Percentiles rank a stretch among this genome's conserved stretches.
Evolutionary conservation across 2,329 filamentous ascomycete species (phyloP).

Genomic region (Colletotrichum horii): DNA sequence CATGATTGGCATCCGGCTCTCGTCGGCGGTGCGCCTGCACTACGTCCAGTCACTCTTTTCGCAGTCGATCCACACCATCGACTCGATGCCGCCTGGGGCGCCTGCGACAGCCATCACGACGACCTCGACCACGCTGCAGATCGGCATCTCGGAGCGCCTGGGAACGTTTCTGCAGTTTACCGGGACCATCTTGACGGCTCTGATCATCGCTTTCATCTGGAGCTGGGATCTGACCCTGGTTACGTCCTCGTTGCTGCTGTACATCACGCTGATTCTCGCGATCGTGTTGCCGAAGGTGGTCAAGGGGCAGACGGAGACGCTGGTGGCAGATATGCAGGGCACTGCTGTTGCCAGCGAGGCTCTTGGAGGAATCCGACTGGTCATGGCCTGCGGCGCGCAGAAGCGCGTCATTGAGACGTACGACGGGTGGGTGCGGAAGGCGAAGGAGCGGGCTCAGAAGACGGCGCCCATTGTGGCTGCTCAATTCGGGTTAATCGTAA

Average conservation of each 20-base stretch:
- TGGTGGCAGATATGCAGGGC: conserved; percentile 35
- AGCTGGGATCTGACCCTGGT: conserved; percentile 59
- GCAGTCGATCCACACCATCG: conserved; percentile 54
- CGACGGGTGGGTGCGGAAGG: conserved; percentile 39
- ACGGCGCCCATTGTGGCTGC: conserved; percentile 35
- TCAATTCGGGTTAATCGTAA: conserved; percentile 33
- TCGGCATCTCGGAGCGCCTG: conserved; percentile 59
- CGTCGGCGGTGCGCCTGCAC: conserved; percentile 58
- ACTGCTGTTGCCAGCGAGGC: conserved; percentile 49
- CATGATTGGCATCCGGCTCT: conserved; percentile 66
- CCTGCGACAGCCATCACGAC: conserved; percentile 58
- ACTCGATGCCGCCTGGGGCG: conserved; percentile 54
- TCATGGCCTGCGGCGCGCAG: conserved; percentile 50
- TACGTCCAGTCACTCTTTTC: conserved; percentile 56
- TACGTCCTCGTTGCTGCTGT: conserved; percentile 50
- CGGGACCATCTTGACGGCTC: conserved; percentile 46
- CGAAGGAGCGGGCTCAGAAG: conserved; percentile 37
- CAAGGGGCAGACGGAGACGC: conserved; percentile 26
- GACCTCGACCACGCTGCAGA: conserved; percentile 57
- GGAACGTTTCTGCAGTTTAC: conserved; percentile 48
- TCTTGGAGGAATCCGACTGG: conserved; percentile 44
- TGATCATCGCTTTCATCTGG: conserved; percentile 56
- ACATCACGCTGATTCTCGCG: conserved; percentile 36
- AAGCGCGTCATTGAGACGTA: conserved; percentile 40
- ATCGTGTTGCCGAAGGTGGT: conserved; percentile 35